phyloP scores from a whole-genome alignment of 129 eudicot genomes.

The Arctium lappa region DNA sequence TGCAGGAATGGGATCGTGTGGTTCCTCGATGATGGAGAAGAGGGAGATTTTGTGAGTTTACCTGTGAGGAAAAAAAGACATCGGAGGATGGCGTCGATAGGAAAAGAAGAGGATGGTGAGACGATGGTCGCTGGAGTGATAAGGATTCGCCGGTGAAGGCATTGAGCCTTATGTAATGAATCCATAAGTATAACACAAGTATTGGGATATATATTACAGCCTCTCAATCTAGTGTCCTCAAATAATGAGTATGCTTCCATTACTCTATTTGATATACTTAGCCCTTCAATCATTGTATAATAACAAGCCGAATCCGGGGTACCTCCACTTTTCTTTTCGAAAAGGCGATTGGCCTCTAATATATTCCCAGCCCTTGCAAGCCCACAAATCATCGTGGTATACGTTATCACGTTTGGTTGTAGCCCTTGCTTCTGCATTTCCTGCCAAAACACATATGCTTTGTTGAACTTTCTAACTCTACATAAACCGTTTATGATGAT shows the following conservation, averaged over 20 bases:
- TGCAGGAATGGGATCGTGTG: too few species aligned
- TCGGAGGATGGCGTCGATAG: too few species aligned
- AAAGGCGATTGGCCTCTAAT: constrained; percentile 62
- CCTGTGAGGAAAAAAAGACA: too few species aligned
- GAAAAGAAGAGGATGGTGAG: too few species aligned
- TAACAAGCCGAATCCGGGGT: constrained; percentile 82
- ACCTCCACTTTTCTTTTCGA: constrained; percentile 72
- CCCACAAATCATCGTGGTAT: constrained; percentile 89
- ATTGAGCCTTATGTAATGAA: constrained; percentile 84
- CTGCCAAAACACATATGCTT: constrained; percentile 93
- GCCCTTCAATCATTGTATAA: constrained; percentile 84
- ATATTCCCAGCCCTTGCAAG: constrained; percentile 89
- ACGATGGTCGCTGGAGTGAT: too few species aligned
- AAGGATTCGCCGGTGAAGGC: constrained; percentile 21
- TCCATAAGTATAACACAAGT: constrained; percentile 92
- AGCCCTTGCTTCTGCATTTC: constrained; percentile 92
- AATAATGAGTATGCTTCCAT: constrained; percentile 67
- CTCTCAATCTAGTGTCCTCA: constrained; percentile 78
- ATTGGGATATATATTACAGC: constrained; percentile 65
- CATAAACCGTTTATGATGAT: constrained; percentile 91
- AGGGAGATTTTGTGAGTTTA: too few species aligned
- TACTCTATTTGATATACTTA: constrained; percentile 72
- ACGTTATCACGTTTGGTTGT: constrained; percentile 74
- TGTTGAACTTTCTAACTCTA: constrained; percentile 74
- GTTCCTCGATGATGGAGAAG: too few species aligned